These are phyloP conservation scores for Gynandropsis gynandra DNA, from an alignment of 345 rosid species.

Conservation along the genomic window DNA sequence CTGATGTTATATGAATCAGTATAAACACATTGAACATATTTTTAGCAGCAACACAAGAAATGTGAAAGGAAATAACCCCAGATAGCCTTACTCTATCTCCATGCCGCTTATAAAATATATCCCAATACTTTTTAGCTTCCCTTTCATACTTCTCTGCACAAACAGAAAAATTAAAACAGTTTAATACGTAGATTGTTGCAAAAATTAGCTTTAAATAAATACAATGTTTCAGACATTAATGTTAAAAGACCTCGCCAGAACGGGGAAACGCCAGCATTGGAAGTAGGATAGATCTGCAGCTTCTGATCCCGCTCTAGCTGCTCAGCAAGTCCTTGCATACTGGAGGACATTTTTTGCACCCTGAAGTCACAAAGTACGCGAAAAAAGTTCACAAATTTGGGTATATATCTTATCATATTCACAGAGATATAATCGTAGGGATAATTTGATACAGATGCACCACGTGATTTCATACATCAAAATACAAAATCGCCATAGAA, in stretches of 20 bases:
- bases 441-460: too few species aligned
- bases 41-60: neutral
- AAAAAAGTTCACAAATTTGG: too few species aligned
- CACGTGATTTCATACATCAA: too few species aligned
- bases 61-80: neutral
- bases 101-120: constrained; percentile 73
- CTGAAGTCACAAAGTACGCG: neutral
- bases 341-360: constrained; percentile 32
- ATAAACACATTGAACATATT: neutral
- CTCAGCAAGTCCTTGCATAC: constrained; percentile 22
- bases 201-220: neutral
- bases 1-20: neutral
- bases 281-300: constrained; percentile 61
- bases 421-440: too few species aligned
- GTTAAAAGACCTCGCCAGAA: constrained; percentile 64
- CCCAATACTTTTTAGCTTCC: constrained; percentile 91
- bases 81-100: constrained; percentile 52
- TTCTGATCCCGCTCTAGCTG: constrained; percentile 31
- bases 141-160: constrained; percentile 68
- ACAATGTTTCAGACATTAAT: neutral
- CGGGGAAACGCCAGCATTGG: constrained; percentile 48
- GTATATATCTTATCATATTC: too few species aligned
- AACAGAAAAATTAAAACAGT: constrained; percentile 6
- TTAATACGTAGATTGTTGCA: neutral
- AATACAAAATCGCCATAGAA: too few species aligned